Evolutionary conservation across 2,329 filamentous ascomycete species (phyloP).

Genomic region (Geosmithia morbida): DNA sequence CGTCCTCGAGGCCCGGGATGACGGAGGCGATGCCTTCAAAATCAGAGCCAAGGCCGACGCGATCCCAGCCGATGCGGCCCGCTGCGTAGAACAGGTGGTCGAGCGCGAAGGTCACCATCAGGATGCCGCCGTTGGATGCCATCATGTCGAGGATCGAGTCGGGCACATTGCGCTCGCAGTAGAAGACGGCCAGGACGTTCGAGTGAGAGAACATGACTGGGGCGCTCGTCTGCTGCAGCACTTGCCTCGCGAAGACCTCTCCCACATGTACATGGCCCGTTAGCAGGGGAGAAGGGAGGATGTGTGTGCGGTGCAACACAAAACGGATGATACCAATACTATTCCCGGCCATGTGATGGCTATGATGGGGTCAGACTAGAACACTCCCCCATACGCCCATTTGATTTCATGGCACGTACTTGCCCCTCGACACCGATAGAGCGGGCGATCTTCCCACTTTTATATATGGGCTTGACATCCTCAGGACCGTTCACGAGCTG

Average conservation of each 20-base stretch:
- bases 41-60: conserved; percentile 22
- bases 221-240: conserved; percentile 9
- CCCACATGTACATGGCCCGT: too few species aligned
- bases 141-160: conserved; percentile 20
- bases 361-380: neutral
- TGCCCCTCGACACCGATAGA: conserved; percentile 19
- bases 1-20: conserved; percentile 11
- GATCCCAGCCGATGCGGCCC: conserved; percentile 16
- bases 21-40: conserved; percentile 13
- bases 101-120: conserved; percentile 22
- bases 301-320: too few species aligned
- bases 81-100: conserved; percentile 16
- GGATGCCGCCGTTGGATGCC: conserved; percentile 18
- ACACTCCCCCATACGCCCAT: too few species aligned
- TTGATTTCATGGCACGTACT: neutral
- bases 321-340: conserved; percentile 16
- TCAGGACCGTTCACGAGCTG: conserved; percentile 10
- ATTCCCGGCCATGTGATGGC: conserved; percentile 16
- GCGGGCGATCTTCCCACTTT: conserved; percentile 15
- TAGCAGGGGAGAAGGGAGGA: too few species aligned
- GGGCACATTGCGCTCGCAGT: conserved; percentile 20
- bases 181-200: conserved; percentile 8
- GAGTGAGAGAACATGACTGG: conserved; percentile 18
- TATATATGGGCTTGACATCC: conserved; percentile 12
- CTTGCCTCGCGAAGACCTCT: conserved; percentile 9